phyloP scores from a whole-genome alignment of 768 basidiomycete genomes.

The Lactarius indigo region DNA sequence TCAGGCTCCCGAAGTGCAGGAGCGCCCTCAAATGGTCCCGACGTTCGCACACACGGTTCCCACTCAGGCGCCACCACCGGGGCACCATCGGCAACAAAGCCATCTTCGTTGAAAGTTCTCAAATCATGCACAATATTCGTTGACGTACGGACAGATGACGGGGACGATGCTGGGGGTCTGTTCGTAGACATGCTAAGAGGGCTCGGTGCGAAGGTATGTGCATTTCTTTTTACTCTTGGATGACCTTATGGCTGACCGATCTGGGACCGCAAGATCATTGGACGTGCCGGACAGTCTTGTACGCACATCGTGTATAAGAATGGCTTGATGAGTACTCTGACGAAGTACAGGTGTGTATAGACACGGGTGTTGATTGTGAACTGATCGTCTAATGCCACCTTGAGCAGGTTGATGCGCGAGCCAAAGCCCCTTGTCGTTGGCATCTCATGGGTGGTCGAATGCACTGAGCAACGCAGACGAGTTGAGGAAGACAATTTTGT shows the following conservation, averaged over 20 bases:
- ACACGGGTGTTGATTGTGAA: too few relatives aligned
- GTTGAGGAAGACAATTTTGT: slow-evolving; percentile 65
- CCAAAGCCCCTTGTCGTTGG: slow-evolving; percentile 74
- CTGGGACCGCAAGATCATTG: slow-evolving; percentile 45
- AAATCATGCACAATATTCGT: slow-evolving; percentile 79
- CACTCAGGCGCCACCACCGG: slow-evolving; percentile 30
- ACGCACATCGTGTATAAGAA: slow-evolving; percentile 88
- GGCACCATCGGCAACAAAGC: slow-evolving; percentile 29
- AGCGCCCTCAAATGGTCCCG: slow-evolving; percentile 30
- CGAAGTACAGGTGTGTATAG: slow-evolving; percentile 57
- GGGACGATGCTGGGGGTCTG: slow-evolving; percentile 74
- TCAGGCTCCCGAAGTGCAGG: slow-evolving; percentile 33
- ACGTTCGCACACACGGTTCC: slow-evolving; percentile 26
- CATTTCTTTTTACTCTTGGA: slow-evolving; percentile 1
- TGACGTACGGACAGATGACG: slow-evolving; percentile 70
- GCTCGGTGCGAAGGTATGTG: slow-evolving; percentile 74
- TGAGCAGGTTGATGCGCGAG: slow-evolving; percentile 54
- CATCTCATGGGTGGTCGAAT: slow-evolving; percentile 88
- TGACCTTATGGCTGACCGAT: not conserved
- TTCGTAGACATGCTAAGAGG: slow-evolving; percentile 81
- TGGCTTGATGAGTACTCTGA: slow-evolving; percentile 69
- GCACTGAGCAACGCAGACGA: slow-evolving; percentile 60
- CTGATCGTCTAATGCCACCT: not conserved
- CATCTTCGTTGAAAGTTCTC: slow-evolving; percentile 48
- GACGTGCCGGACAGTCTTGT: slow-evolving; percentile 65